Evolutionary conservation across 1,139 yeast genomes (phyloP), one percentile per base, ranked within the genome.

Genomic region (Sugiyamaella castrensis): DNA sequence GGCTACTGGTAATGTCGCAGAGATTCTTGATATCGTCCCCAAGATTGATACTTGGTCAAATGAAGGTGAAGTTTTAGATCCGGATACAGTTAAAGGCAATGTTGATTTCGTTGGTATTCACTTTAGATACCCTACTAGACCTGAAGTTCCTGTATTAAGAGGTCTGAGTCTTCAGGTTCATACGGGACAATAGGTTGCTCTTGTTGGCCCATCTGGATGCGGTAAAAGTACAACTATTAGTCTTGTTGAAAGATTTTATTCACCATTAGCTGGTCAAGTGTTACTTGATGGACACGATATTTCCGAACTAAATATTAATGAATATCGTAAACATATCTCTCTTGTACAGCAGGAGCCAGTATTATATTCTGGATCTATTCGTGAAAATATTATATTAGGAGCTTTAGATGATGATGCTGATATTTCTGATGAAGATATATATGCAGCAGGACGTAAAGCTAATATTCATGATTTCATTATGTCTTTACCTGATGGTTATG

Each of bases 161-260:
- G 78, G 84, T 9, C 64, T 89, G 46, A 77, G 81, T 55, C 74
- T 91, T 55, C 77, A 72, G 29, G 82, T 91, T 51, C 77, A 80
- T 50, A 75, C 81, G 43, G 97, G 97, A 2, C 89, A 94, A 52
- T 87, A 87, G 61, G 87, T 88, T 31, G 95, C 98, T 58, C 77
- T 91, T 53, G 98, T 91, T 2, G 98, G 98, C 0, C 94, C 97
- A 1, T 87, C 96, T 3, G 98, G 98, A 4, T 81, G 95, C 60
- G 98, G 98, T 35, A 91, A 91, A 68, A 86, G 96, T 1, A 91
- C 97, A 0, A 83, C 94, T 32, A 85, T 95, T n/a, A 85, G 91
- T 27, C 71, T 91, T 47, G 69, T 88, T 48, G 76, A 89, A 57
- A 72, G 95, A 50, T 89, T 87, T 65, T 91, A 91, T 65, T 82